Evolutionary conservation across 305 asterid species (phyloP).

Genomic region (Fraxinus greggii): DNA sequence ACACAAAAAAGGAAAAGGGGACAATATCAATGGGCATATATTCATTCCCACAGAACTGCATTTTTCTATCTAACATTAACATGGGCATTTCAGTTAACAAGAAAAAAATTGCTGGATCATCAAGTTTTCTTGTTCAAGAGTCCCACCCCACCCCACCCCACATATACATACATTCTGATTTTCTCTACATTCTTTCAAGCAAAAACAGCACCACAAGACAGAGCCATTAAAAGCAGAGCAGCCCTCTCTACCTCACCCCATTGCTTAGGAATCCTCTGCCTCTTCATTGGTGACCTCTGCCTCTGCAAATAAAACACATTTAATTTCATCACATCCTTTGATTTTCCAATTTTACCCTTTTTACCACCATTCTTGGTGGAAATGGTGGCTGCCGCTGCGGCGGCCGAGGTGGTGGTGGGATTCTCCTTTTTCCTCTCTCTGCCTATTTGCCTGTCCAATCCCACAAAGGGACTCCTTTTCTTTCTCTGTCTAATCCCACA

Average conservation of each 20-base stretch:
- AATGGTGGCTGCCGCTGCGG: neutral
- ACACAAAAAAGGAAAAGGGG: conserved; percentile 10
- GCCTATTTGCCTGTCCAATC: conserved; percentile 1
- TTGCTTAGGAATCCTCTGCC: conserved; percentile 27
- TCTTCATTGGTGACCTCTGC: conserved; percentile 29
- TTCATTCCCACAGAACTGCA: neutral
- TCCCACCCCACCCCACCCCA: conserved; percentile 22
- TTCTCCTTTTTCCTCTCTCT: conserved; percentile 15
- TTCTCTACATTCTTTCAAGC: conserved; percentile 25
- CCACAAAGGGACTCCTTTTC: conserved; percentile 29
- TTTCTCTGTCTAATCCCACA: conserved; percentile 64
- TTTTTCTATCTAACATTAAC: neutral
- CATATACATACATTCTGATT: conserved; percentile 18
- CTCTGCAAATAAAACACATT: conserved; percentile 34
- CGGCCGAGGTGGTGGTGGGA: neutral
- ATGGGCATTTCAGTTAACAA: conserved; percentile 1
- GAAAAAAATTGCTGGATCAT: neutral
- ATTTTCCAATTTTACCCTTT: conserved; percentile 30
- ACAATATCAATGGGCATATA: conserved; percentile 11
- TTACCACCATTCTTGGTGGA: neutral
- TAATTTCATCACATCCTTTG: conserved; percentile 31
- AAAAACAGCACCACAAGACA: conserved; percentile 60
- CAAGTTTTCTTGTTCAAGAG: neutral
- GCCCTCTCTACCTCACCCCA: conserved; percentile 70
- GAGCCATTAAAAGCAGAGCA: conserved; percentile 60